A percentile compares a stretch with the other conserved stretches of the same genome.
Evolutionary conservation across 1,284 basidiomycete genomes (phyloP).

Genomic region (Cryptococcus maquisensis): DNA sequence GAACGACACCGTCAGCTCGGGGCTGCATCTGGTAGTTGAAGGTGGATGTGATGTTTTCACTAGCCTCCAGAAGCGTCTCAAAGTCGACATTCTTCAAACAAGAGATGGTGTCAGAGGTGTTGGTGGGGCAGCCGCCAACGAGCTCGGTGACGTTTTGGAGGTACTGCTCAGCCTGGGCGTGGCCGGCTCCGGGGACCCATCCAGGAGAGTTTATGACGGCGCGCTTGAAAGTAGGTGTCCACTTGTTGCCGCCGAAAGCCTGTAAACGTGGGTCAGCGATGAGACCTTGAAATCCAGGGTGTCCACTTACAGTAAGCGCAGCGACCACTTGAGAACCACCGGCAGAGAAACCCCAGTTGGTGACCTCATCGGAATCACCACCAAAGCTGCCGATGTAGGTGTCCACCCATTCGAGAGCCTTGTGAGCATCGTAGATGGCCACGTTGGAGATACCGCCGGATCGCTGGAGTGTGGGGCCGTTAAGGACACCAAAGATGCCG

Average conservation of each 20-base stretch:
- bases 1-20: constrained; percentile 55
- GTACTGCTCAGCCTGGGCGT: constrained; percentile 3
- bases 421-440: constrained; percentile 49
- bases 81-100: constrained; percentile 55
- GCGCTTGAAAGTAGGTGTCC: constrained; percentile 49
- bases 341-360: constrained; percentile 59
- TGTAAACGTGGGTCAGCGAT: background rate
- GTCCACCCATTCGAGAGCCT: constrained; percentile 39
- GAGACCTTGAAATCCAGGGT: background rate
- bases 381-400: constrained; percentile 39
- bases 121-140: constrained; percentile 10
- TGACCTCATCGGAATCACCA: constrained; percentile 41
- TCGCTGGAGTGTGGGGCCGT: constrained; percentile 6
- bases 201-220: constrained; percentile 45
- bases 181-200: constrained; percentile 34
- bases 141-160: constrained; percentile 7
- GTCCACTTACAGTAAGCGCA: constrained; percentile 1
- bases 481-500: constrained; percentile 5
- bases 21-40: constrained; percentile 34
- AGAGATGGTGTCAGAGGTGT: constrained; percentile 51
- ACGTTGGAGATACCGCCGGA: constrained; percentile 54
- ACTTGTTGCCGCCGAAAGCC: constrained; percentile 27
- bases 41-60: constrained; percentile 6
- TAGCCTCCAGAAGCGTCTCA: constrained; percentile 48
- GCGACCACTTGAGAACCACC: constrained; percentile 38